phyloP scores from a whole-genome alignment of 345 rosid species.

The Citrus australasica region DNA sequence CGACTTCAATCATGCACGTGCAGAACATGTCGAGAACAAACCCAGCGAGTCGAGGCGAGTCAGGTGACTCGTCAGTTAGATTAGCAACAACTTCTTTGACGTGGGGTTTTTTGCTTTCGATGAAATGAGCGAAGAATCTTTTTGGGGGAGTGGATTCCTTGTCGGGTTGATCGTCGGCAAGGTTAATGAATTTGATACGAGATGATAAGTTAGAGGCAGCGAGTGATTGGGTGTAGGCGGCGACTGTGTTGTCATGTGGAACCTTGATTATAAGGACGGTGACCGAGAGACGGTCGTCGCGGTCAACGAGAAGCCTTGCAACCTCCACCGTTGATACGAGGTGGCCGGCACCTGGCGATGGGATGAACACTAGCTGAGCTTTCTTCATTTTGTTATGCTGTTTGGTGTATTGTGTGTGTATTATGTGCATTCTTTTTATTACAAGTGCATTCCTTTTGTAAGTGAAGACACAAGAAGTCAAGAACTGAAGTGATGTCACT shows the following conservation, averaged over 20 bases:
- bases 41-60: slow-evolving; percentile 38
- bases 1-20: slow-evolving; percentile 44
- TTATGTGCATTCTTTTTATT: background rate
- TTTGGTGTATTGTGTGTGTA: too few relatives aligned
- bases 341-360: slow-evolving; percentile 53
- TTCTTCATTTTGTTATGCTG: background rate
- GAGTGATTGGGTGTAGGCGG: background rate
- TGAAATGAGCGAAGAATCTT: background rate
- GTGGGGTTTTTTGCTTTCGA: slow-evolving; percentile 28
- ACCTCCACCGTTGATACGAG: slow-evolving; percentile 35
- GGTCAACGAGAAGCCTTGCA: slow-evolving; percentile 40
- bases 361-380: slow-evolving; percentile 43
- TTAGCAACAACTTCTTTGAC: slow-evolving; percentile 28
- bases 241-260: slow-evolving; percentile 1
- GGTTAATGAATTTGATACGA: slow-evolving; percentile 32
- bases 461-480: background rate
- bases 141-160: background rate
- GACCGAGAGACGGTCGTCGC: slow-evolving; percentile 39
- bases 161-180: slow-evolving; percentile 15
- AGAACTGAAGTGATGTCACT: too few relatives aligned
- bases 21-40: slow-evolving; percentile 57
- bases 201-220: slow-evolving; percentile 21
- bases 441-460: background rate
- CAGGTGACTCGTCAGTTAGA: slow-evolving; percentile 8
- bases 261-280: slow-evolving; percentile 38